Conservation (phyloP, 2,329 filamentous ascomycete genomes). For the Cordyceps fumosorosea region DNA sequence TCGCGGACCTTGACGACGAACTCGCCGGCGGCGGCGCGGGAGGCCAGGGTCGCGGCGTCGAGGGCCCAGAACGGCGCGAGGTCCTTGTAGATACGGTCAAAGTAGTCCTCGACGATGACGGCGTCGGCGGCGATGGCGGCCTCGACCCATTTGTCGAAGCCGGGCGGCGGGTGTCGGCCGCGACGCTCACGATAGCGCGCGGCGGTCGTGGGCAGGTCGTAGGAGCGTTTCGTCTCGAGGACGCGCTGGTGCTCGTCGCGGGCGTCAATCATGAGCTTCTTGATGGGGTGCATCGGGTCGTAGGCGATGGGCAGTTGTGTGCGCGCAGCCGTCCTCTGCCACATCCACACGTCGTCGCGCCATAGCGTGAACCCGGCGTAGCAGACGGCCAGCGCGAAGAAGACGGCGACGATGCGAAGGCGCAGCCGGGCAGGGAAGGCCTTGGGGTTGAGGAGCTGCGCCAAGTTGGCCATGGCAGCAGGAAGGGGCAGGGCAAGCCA, state of each 20-base stretch:
- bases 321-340: constrained; percentile 17
- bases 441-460: background rate
- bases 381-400: constrained; percentile 19
- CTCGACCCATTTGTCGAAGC: constrained; percentile 55
- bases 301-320: constrained; percentile 18
- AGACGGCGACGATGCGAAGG: constrained; percentile 23
- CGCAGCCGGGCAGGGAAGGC: constrained; percentile 23
- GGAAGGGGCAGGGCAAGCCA: background rate
- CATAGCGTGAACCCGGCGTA: constrained; percentile 27
- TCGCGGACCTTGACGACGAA: constrained; percentile 42
- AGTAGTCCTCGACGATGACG: constrained; percentile 57
- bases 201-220: constrained; percentile 44
- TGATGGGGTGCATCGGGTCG: constrained; percentile 40
- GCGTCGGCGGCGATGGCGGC: constrained; percentile 46
- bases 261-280: constrained; percentile 41
- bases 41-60: constrained; percentile 33
- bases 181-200: constrained; percentile 48
- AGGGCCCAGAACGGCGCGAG: constrained; percentile 55
- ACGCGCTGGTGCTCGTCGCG: constrained; percentile 35
- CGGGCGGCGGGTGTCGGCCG: constrained; percentile 55
- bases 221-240: constrained; percentile 37
- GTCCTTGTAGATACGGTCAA: constrained; percentile 59
- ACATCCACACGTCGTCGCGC: constrained; percentile 22
- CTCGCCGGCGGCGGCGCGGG: constrained; percentile 36
- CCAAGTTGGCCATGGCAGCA: background rate